These are phyloP conservation scores for Lenwebbia sp. DNA, from an alignment of 345 rosid genomes.

Conservation along the genomic window DNA sequence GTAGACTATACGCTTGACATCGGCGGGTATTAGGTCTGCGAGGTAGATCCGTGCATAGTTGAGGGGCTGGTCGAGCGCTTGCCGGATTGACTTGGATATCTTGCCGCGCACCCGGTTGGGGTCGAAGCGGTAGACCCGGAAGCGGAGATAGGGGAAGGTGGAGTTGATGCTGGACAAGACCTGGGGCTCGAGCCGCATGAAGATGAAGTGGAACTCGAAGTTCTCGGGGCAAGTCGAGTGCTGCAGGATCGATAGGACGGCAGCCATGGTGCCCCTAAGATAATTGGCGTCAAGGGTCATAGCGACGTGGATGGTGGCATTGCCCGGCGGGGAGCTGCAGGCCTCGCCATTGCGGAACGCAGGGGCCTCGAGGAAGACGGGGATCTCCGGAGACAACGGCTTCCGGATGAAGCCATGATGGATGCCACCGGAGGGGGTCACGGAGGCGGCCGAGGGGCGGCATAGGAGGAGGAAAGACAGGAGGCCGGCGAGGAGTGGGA, in stretches of 20 bases:
- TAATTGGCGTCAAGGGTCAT: conserved; percentile 49
- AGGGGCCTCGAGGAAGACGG: conserved; percentile 38
- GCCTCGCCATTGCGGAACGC: conserved; percentile 26
- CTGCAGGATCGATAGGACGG: conserved; percentile 29
- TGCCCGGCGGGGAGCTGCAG: conserved; percentile 4
- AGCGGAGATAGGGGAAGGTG: conserved; percentile 34
- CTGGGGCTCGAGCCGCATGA: conserved; percentile 14
- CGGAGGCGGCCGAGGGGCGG: not conserved
- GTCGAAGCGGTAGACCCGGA: conserved; percentile 23
- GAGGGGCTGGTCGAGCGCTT: conserved; percentile 44
- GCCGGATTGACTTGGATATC: conserved; percentile 38
- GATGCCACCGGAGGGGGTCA: not conserved
- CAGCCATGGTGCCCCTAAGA: conserved; percentile 46
- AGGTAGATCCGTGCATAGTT: conserved; percentile 45
- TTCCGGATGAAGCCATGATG: conserved; percentile 21
- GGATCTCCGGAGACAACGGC: conserved; percentile 10
- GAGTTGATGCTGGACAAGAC: conserved; percentile 24
- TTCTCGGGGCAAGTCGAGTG: conserved; percentile 43
- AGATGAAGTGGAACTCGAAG: conserved; percentile 30
- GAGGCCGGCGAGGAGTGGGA: conserved; percentile 11
- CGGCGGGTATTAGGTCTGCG: conserved; percentile 18
- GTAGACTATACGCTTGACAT: conserved; percentile 27
- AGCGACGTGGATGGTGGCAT: conserved; percentile 22
- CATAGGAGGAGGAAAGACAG: conserved; percentile 5
- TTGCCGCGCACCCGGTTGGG: conserved; percentile 29